Base-by-base conservation (phyloP, 2,329 filamentous ascomycete species). In the Pseudohalonectria lignicola region DNA sequence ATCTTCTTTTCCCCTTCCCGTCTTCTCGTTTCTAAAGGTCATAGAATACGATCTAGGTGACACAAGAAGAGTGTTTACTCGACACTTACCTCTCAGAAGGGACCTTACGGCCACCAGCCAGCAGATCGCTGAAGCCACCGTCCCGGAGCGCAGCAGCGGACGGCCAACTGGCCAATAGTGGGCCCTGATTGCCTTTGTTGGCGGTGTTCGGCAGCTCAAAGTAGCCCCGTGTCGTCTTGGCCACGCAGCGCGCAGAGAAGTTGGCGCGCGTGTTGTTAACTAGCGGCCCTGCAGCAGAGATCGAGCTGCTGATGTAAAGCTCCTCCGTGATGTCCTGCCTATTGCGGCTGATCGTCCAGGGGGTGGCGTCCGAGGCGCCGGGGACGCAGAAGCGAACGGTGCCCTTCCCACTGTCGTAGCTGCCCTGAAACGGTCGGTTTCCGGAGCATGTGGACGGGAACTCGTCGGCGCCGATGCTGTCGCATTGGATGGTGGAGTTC, bases 141-240 rank as follows among this genome's bases (percentile, higher is more conserved):
- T 30, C 28, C 17, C 19, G 18, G 4, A 37, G n/a, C 9, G 30
- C 35, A n/a, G 26, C 25, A 7, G 29, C n/a, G n/a, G 26, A 20
- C 10, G 31, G 31, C 10, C 29, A 16, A 5, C 7, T 33, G 11
- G 29, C 6, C 21, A 41, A 17, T 20, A 37, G 26, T 5, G 35
- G 36, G 17, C 40, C 36, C 19, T 20, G 17, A 7, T 6, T 12
- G 4, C 23, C 36, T 10, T 21, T 28, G 31, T 39, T 41, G 23
- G 30, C 16, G 9, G 13, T 12, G 26, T 39, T 43, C 19, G 36
- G 36, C 4, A 43, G 39, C 18, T 41, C 42, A 18, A 43, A 43
- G 23, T 41, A 41, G 15, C 40, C 42, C 15, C 41, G 25, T 19
- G 23, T 37, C 5, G 36, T 41, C 5, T 28, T 34, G 17, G 29